Base-by-base conservation (phyloP, 108 stramenopile species). In the Parietichytrium sp. region DNA sequence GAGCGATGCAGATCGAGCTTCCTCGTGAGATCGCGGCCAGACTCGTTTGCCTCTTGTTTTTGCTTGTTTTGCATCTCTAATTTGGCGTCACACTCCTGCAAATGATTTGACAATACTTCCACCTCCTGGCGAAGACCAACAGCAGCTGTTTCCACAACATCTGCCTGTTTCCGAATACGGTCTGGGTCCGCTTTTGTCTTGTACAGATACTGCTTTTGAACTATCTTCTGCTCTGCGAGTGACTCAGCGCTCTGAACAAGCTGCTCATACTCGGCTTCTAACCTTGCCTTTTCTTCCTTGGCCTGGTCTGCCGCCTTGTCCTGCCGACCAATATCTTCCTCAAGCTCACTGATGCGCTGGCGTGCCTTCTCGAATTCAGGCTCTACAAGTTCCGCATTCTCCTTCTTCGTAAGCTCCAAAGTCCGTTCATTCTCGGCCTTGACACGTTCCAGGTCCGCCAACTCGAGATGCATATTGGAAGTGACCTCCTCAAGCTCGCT, bases 1-100 rank as follows among this genome's bases (percentile, higher is more conserved):
- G 85, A 72, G 51, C 85, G 48, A 55, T 89, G 90, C 49, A 87
- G 31, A 78, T 89, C 88, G 6, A 90, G 55, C 83, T 89, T 85
- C 15, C 50, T 49, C 25, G 42, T 23, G n/a, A 88, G 53, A 26
- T 79, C 81, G 25, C 52, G 54, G 33, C 80, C 78, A 13, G 85
- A 48, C 30, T 61, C 85, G 38, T 82, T 80, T 0, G 84, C 79
- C 42, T 89, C 86, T 48, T 85, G 31, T 3, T 80, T 78, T 79
- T 88, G 89, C 30, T 26, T 51, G 25, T 20, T 36, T 50, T 86
- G 81, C 12, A 18, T 49, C 31, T 38, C 49, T 13, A 84, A 47
- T 42, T 88, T 88, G 30, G 80, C 47, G n/a, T 88, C 87, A 47
- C 72, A 53, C 26, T 54, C 23, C 1, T 7, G 38, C 26, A 83